Evolutionary conservation across 257 asterid species (phyloP).

Genomic region (Ehretia macrophylla): DNA sequence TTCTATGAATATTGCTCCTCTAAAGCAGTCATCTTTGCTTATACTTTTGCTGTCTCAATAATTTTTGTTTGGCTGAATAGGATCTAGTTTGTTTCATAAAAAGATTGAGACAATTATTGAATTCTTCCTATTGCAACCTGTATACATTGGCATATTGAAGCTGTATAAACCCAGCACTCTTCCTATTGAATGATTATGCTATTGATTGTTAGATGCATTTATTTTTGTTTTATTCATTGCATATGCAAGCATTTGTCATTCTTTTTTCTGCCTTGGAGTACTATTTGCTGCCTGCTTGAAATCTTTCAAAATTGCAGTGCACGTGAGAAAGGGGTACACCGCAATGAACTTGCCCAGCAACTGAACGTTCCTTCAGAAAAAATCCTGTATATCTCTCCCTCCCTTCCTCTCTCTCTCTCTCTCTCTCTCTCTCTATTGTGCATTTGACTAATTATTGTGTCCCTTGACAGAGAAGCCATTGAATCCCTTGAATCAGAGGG

Average conservation of each 20-base stretch:
- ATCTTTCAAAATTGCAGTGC: constrained; percentile 40
- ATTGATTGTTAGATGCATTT: neutral
- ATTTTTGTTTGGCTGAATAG: too few species aligned
- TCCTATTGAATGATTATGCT: too few species aligned
- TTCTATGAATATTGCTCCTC: too few species aligned
- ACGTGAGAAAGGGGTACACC: constrained; percentile 57
- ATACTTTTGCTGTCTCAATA: too few species aligned
- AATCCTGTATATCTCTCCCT: constrained; percentile 42
- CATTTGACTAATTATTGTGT: constrained; percentile 12
- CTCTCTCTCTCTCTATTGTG: neutral
- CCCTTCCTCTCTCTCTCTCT: constrained; percentile 12
- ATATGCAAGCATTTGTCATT: neutral
- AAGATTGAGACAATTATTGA: too few species aligned
- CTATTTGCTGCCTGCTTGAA: neutral
- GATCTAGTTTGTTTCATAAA: too few species aligned
- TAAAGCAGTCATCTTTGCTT: too few species aligned
- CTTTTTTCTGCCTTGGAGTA: neutral
- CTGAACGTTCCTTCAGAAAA: constrained; percentile 48
- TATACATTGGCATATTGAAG: too few species aligned
- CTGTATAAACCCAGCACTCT: too few species aligned
- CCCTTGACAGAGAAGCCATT: constrained; percentile 53
- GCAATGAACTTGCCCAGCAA: constrained; percentile 44
- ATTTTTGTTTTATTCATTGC: neutral
- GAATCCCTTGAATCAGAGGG: constrained; percentile 65
- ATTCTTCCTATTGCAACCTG: too few species aligned